These are phyloP conservation scores for Epichloe amarillans DNA, from an alignment of 2,329 filamentous ascomycete genomes.

Conservation along the genomic window DNA sequence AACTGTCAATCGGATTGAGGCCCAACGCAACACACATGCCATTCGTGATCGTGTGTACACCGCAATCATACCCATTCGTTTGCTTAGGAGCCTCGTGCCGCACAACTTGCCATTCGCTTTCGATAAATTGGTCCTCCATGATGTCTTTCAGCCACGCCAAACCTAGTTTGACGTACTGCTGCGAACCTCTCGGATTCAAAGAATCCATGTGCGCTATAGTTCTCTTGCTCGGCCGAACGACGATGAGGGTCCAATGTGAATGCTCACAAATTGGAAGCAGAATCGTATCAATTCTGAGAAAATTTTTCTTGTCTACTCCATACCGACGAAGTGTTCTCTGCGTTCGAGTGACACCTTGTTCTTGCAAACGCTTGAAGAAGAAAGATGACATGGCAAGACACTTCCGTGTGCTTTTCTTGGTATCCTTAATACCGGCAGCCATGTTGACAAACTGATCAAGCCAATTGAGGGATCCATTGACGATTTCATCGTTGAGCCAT, in stretches of 20 bases:
- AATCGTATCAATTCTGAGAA: slow-evolving; percentile 52
- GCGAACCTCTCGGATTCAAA: slow-evolving; percentile 31
- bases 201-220: slow-evolving; percentile 60
- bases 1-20: slow-evolving; percentile 34
- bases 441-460: slow-evolving; percentile 47
- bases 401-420: slow-evolving; percentile 36
- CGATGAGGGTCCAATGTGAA: slow-evolving; percentile 59
- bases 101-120: slow-evolving; percentile 45
- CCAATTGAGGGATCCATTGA: slow-evolving; percentile 52
- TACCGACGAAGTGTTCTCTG: slow-evolving; percentile 43
- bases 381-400: slow-evolving; percentile 52
- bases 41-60: slow-evolving; percentile 65
- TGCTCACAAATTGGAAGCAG: slow-evolving; percentile 55
- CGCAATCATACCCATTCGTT: slow-evolving; percentile 59
- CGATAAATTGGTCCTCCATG: slow-evolving; percentile 38
- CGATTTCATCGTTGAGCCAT: slow-evolving; percentile 69
- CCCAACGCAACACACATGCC: slow-evolving; percentile 48
- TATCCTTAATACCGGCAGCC: slow-evolving; percentile 36
- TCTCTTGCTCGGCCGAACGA: slow-evolving; percentile 47
- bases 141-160: slow-evolving; percentile 44
- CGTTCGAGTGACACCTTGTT: slow-evolving; percentile 32
- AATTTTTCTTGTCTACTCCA: slow-evolving; percentile 44
- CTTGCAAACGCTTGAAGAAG: slow-evolving; percentile 45
- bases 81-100: slow-evolving; percentile 41
- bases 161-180: slow-evolving; percentile 27